phyloP scores from a whole-genome alignment of 768 basidiomycete species.

The Suillus ampliporus region DNA sequence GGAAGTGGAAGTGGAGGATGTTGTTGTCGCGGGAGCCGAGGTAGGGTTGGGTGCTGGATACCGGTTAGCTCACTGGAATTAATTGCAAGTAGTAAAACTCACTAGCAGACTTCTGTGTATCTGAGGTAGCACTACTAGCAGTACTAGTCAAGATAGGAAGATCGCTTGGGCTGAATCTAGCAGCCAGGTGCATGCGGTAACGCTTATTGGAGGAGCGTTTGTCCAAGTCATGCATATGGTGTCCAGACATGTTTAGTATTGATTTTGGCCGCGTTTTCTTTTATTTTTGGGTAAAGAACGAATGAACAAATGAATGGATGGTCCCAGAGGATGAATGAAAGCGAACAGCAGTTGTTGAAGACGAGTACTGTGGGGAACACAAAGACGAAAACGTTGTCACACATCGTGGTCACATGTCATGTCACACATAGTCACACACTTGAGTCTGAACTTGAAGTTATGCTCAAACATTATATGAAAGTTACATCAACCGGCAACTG shows the following conservation, averaged over 20 bases:
- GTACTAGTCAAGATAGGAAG: neutral
- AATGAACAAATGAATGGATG: constrained; percentile 25
- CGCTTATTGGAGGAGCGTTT: constrained; percentile 19
- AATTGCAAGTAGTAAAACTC: neutral
- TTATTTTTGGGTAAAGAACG: constrained; percentile 30
- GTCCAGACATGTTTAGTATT: constrained; percentile 11
- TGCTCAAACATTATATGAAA: too few relatives aligned
- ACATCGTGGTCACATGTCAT: neutral
- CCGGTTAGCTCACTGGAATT: neutral
- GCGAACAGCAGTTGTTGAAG: neutral
- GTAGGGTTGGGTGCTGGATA: neutral
- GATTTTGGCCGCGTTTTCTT: constrained; percentile 1
- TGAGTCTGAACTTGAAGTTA: too few relatives aligned
- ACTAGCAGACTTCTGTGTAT: neutral
- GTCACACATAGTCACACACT: neutral
- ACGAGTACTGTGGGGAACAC: constrained; percentile 10
- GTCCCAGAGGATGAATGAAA: neutral
- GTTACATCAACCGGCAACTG: too few relatives aligned
- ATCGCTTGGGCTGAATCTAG: constrained; percentile 18
- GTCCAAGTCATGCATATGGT: constrained; percentile 18
- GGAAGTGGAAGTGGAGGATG: constrained; percentile 24
- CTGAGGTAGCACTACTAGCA: too few relatives aligned
- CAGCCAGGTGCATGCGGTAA: constrained; percentile 16
- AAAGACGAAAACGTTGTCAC: constrained; percentile 2
- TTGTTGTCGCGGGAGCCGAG: constrained; percentile 17